Evolutionary conservation across 1,139 yeast species (phyloP), one percentile per base, ranked within the genome.

Genomic region (Taphrina communis): DNA sequence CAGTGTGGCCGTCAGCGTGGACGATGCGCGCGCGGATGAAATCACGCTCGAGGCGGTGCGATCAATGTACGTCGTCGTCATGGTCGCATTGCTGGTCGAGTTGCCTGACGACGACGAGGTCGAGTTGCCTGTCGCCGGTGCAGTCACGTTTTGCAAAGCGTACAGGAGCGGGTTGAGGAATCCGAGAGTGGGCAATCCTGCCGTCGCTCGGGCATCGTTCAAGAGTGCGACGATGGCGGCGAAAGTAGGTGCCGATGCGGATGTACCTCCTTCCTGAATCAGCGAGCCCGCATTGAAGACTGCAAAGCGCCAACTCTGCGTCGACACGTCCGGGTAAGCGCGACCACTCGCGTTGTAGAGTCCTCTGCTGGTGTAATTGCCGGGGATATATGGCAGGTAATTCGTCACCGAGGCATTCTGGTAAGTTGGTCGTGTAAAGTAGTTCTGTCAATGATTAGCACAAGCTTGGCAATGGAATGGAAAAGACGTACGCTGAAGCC

Each of bases 81-180:
- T 46, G n/a, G 51, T 46, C 51, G 51, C 51, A 46, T 46, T 46
- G 14, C 11, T 39, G 14, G 42, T 39, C 42, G 42, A 9, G 14
- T 39, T 39, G 2, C 14, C 14, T 6, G 42, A 3, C 6, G 42
- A 11, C 42, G 14, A 8, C 41, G 41, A 8, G 11, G 41, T 39
- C 31, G 31, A 25, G 31, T 25, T 25, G 31, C 31, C 31, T 25
- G 4, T 25, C 31, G 42, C 11, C 42, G 42, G 38, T 21, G 35
- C 25, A 14, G 60, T 56, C 19, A 39, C 41, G 60, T 56, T 56
- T 38, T 38, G 46, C 36, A 56, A 50, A 7, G 60, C 31, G 42
- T 62, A 62, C 21, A 62, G 48, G 31, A 62, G 52, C 14, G 66
- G 66, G 38, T 62, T 62, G 44, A 62, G 52, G 48, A 62, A 62